Base-by-base conservation (phyloP, 345 rosid species). In the Syzygium grande region DNA sequence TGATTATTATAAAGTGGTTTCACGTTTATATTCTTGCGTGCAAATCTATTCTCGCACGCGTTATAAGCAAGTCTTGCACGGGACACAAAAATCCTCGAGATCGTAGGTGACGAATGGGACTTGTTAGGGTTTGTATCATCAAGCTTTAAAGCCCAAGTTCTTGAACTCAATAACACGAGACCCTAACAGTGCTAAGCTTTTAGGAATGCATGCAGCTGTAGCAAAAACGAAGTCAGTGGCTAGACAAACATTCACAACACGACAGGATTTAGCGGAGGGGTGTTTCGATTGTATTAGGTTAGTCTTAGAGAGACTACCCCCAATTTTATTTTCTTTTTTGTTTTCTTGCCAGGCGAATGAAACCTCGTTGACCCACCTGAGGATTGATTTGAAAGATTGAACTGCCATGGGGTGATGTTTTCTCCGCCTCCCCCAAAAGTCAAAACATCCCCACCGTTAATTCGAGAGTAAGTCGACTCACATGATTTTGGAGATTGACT, bases 401-500 rank as follows among this genome's bases (percentile, higher is more conserved):
- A 38, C 83, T 38, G 83, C 83, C 83, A 41, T 9, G 49, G 83
- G 83, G 10, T 38, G 83, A 73, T 38, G 83, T 38, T 43, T 73
- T 73, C 49, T 38, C 14, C 83, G 27, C 49, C 14, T 38, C 15
- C 83, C 49, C 79, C 38, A 30, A 52, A 52, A 85, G 91, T 91
- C 91, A 88, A 93, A 84, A 84, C 80, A 85, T 88, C 87, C 52
- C 46, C 89, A 86, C 92, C 92, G 88, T 89, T 86, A 84, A 86
- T 25, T 59, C 56, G 87, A 58, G 11, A 21, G 85, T 43, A 43
- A 89, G 92, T 90, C 94, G 91, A 91, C 90, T 51, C 30, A 59
- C 86, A 89, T 91, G 52, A 92, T 92, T 90, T 86, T 52, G 86
- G 88, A 49, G 88, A 65, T 89, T 93, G 94, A 94, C 93, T 78